phyloP scores from a whole-genome alignment of 495 filamentous ascomycete genomes.

The Lasiosphaeria hispida region DNA sequence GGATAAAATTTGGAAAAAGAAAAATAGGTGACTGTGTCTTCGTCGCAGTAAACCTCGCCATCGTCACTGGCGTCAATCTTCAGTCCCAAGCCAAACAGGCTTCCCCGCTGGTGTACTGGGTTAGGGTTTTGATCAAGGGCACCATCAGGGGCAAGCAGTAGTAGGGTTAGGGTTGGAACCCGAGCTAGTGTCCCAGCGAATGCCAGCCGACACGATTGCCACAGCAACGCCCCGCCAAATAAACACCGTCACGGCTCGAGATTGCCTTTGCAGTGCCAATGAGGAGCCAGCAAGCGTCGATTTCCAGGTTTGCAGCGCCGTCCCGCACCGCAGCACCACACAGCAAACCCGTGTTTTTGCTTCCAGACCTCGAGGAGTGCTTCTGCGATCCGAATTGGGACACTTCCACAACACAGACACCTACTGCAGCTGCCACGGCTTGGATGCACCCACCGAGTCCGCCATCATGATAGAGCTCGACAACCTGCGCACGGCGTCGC shows the following conservation, averaged over 20 bases:
- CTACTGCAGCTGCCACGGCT: neutral
- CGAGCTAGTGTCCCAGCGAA: too few species aligned
- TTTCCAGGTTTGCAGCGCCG: constrained; percentile 8
- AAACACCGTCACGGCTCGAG: constrained; percentile 14
- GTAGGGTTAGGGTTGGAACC: too few species aligned
- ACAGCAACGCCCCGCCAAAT: constrained; percentile 20
- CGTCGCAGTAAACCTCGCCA: too few species aligned
- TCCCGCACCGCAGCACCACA: neutral
- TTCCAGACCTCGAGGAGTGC: neutral
- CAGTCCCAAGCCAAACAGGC: too few species aligned
- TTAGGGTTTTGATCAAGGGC: too few species aligned
- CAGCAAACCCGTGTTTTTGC: neutral
- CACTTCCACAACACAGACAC: neutral
- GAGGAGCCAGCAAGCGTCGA: constrained; percentile 3
- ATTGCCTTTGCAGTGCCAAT: constrained; percentile 14
- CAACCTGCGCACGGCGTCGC: constrained; percentile 82
- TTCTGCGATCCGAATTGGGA: neutral
- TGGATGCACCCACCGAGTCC: constrained; percentile 1
- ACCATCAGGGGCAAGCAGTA: too few species aligned
- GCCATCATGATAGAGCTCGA: constrained; percentile 66
- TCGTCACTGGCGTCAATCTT: too few species aligned
- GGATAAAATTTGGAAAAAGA: too few species aligned
- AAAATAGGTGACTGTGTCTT: too few species aligned
- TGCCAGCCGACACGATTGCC: neutral
- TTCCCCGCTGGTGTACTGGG: too few species aligned